A percentile compares a stretch with the other conserved stretches of the same genome.
Evolutionary conservation across 225 moss, liverwort and hornwort genomes (phyloP).

Genomic region (Asterella californica): DNA sequence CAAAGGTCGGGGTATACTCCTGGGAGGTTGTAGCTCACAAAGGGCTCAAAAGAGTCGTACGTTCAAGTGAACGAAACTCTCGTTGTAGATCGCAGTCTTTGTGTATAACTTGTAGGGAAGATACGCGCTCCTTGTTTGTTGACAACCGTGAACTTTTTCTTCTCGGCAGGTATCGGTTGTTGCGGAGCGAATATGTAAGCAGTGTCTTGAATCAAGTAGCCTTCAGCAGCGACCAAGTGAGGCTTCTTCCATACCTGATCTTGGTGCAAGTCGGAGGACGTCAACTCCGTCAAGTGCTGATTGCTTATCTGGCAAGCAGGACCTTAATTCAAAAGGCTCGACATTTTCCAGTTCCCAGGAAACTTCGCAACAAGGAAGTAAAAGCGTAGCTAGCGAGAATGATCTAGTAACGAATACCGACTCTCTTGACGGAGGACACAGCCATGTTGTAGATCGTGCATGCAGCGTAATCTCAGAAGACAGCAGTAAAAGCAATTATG

Average conservation of each 20-base stretch:
- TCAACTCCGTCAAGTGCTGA: background rate
- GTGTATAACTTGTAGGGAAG: background rate
- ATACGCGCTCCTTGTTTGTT: background rate
- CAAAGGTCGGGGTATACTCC: background rate
- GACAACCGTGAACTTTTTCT: background rate
- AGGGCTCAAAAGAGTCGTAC: background rate
- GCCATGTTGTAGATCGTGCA: slow-evolving; percentile 9
- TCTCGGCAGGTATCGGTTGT: slow-evolving; percentile 21
- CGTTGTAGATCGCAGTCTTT: background rate
- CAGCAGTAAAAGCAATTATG: background rate
- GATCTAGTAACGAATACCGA: slow-evolving; percentile 10
- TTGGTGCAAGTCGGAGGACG: slow-evolving; percentile 6
- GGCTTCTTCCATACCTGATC: slow-evolving; percentile 18
- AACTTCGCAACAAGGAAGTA: slow-evolving; percentile 16
- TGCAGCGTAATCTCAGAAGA: slow-evolving; percentile 10
- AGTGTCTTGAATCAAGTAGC: slow-evolving; percentile 23
- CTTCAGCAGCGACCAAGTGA: slow-evolving; percentile 16
- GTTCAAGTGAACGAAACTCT: too few species aligned
- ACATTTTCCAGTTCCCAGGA: slow-evolving; percentile 15
- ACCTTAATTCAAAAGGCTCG: slow-evolving; percentile 3
- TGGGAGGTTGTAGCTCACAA: background rate
- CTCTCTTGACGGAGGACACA: background rate
- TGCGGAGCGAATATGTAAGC: slow-evolving; percentile 32
- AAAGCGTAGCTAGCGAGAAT: slow-evolving; percentile 19
- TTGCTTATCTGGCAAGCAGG: background rate